phyloP scores from a whole-genome alignment of 208 protist species.

The Wallacemonas collosoma region DNA sequence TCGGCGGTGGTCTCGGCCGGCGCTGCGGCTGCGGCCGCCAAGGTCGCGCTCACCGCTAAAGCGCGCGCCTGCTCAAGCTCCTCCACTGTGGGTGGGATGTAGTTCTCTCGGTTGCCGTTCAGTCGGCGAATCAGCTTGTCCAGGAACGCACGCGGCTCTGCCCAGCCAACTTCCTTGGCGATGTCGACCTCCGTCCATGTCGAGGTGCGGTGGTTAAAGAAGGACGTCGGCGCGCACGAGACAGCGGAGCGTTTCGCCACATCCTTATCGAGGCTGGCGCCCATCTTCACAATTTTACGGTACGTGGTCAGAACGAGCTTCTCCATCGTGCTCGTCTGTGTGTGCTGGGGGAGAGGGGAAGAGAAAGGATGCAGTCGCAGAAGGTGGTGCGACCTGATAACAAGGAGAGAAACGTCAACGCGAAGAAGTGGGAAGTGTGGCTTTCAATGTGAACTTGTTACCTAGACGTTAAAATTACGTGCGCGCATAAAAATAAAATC shows the following conservation, averaged over 20 bases:
- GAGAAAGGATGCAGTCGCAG: too few relatives aligned
- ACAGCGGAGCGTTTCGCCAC: conserved; percentile 66
- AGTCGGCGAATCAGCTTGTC: conserved; percentile 75
- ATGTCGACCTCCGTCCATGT: conserved; percentile 59
- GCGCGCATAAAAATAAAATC: too few relatives aligned
- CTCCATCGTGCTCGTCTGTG: conserved; percentile 29
- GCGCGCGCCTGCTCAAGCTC: conserved; percentile 13
- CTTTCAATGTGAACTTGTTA: too few relatives aligned
- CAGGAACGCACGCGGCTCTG: conserved; percentile 64
- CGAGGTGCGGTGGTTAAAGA: conserved; percentile 62
- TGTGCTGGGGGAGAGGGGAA: too few relatives aligned
- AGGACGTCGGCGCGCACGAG: conserved; percentile 49
- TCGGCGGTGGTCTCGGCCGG: conserved; percentile 6
- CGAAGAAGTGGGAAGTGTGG: too few relatives aligned
- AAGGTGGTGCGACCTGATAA: too few relatives aligned
- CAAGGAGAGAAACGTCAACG: too few relatives aligned
- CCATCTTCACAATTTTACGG: conserved; percentile 71
- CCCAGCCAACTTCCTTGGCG: conserved; percentile 44
- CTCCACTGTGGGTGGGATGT: conserved; percentile 45
- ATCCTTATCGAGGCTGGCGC: conserved; percentile 44
- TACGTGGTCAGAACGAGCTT: conserved; percentile 78
- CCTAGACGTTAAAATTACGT: too few relatives aligned
- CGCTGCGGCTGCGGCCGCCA: too few relatives aligned
- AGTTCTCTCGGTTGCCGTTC: conserved; percentile 67
- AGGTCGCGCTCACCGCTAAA: too few relatives aligned